These are phyloP conservation scores for Penicillium sp. DNA, from an alignment of 2,329 filamentous ascomycete species.

Conservation along the genomic window DNA sequence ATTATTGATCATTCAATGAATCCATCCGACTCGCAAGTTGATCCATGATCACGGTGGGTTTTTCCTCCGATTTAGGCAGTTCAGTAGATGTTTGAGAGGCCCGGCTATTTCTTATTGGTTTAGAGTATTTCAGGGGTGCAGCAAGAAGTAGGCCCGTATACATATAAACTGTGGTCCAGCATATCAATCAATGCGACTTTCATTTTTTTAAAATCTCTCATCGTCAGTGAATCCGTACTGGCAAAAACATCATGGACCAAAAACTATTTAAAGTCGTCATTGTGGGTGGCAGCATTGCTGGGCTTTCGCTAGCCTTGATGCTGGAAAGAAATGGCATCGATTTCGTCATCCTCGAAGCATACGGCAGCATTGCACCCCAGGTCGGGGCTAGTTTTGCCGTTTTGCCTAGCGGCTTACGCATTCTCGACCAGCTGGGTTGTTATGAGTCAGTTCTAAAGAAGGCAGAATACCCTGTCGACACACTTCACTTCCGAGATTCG, in stretches of 20 bases:
- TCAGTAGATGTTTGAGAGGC: not conserved
- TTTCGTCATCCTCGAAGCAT: slow-evolving; percentile 47
- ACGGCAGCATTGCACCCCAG: slow-evolving; percentile 45
- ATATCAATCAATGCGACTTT: not conserved
- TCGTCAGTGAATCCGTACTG: not conserved
- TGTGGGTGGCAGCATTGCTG: slow-evolving; percentile 50
- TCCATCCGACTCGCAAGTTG: not conserved
- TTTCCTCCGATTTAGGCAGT: not conserved
- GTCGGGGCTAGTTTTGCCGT: slow-evolving; percentile 52
- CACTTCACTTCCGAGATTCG: slow-evolving; percentile 9
- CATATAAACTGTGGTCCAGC: not conserved
- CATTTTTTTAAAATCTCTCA: not conserved
- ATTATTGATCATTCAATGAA: slow-evolving; percentile 1
- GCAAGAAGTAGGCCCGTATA: not conserved
- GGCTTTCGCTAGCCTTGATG: slow-evolving; percentile 47
- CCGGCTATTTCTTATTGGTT: not conserved
- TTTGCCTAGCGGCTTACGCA: slow-evolving; percentile 44
- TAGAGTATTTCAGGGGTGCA: not conserved
- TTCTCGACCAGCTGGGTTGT: slow-evolving; percentile 53
- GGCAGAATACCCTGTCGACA: slow-evolving; percentile 12
- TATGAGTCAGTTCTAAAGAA: slow-evolving; percentile 27
- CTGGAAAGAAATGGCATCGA: slow-evolving; percentile 49
- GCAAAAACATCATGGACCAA: not conserved
- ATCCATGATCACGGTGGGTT: not conserved
- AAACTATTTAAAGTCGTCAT: slow-evolving; percentile 43